Conservation (phyloP, 2,329 filamentous ascomycete species). For the Alternaria angustiovoidea region DNA sequence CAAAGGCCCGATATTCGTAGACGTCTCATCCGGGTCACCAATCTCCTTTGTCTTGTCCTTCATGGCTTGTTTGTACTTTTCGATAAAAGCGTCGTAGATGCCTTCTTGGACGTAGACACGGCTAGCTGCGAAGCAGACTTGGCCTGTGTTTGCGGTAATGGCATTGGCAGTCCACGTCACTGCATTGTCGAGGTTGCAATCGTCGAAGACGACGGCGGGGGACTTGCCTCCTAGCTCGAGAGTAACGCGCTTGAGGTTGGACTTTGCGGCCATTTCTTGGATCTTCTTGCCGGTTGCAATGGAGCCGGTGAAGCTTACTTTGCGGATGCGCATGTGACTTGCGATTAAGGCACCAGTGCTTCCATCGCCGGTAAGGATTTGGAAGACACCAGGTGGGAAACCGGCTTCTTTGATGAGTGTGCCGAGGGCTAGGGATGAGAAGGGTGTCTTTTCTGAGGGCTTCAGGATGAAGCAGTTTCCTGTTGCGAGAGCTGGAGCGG, state of each 20-base stretch:
- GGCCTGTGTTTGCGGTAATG: slow-evolving; percentile 50
- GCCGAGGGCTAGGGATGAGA: slow-evolving; percentile 44
- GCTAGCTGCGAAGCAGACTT: slow-evolving; percentile 50
- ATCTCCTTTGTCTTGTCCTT: slow-evolving; percentile 40
- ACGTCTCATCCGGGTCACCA: slow-evolving; percentile 41
- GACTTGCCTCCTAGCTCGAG: slow-evolving; percentile 57
- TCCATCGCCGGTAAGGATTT: slow-evolving; percentile 50
- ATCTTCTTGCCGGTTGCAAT: slow-evolving; percentile 51
- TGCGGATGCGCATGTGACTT: slow-evolving; percentile 51
- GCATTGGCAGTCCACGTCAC: slow-evolving; percentile 46
- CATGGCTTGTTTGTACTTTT: slow-evolving; percentile 47
- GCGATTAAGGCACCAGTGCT: slow-evolving; percentile 50
- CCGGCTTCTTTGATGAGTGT: slow-evolving; percentile 48
- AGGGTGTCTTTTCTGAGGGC: slow-evolving; percentile 49
- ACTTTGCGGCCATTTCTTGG: slow-evolving; percentile 51
- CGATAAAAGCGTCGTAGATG: slow-evolving; percentile 49
- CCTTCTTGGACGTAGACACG: slow-evolving; percentile 52
- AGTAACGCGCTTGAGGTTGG: slow-evolving; percentile 55
- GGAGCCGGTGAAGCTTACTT: slow-evolving; percentile 55
- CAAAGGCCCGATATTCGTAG: slow-evolving; percentile 46
- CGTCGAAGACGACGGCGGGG: slow-evolving; percentile 56
- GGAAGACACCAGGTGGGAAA: slow-evolving; percentile 54
- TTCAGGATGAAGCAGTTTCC: slow-evolving; percentile 51
- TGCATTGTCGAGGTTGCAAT: slow-evolving; percentile 54
- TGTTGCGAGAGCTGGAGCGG: slow-evolving; percentile 46